Conservation (phyloP, 2,329 filamentous ascomycete species). For the Endoconidiophora laricicola region DNA sequence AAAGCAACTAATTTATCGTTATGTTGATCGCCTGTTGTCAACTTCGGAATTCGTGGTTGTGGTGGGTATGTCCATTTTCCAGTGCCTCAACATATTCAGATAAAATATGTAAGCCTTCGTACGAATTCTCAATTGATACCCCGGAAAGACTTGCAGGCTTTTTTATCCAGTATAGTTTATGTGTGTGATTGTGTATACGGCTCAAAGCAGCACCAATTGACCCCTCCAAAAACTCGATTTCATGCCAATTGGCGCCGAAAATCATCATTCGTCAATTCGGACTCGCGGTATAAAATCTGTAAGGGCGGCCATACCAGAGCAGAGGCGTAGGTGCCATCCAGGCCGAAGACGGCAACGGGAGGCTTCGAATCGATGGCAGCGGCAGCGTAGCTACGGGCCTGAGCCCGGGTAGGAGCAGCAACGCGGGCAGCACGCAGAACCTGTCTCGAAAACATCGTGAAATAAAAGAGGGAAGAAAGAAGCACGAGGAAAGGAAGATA, state of each 20-base stretch:
- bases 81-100: no score
- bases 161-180: no score
- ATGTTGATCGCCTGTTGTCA: no score
- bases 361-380: conserved; percentile 54
- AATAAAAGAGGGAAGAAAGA: conserved; percentile 3
- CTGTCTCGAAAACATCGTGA: conserved; percentile 42
- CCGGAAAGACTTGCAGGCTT: no score
- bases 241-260: conserved; percentile 1
- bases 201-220: not conserved
- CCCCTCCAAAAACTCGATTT: not conserved
- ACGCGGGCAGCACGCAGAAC: conserved; percentile 38
- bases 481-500: conserved; percentile 18
- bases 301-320: conserved; percentile 61
- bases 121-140: no score
- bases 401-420: conserved; percentile 42
- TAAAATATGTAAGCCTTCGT: no score
- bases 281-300: no score
- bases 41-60: no score
- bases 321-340: conserved; percentile 96
- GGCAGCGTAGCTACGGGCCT: conserved; percentile 67
- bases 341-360: conserved; percentile 79
- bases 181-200: not conserved
- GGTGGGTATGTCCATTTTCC: no score
- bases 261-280: not conserved
- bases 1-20: no score